Base-by-base conservation (phyloP, 495 filamentous ascomycete genomes). In the Ramalina intermedia region DNA sequence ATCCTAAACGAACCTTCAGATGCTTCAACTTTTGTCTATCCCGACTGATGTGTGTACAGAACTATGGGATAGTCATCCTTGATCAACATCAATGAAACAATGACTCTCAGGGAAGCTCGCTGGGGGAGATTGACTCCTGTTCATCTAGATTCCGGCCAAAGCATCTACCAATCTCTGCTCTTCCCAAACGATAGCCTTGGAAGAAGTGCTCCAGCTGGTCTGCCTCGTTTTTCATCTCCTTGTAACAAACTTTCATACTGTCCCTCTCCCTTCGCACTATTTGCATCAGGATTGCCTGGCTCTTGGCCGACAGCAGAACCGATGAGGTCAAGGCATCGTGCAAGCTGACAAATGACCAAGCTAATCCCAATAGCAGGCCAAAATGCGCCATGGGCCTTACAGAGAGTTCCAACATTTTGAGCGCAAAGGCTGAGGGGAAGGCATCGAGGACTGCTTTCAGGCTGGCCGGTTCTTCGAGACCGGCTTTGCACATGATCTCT, bases 361-460 rank as follows among this genome's bases (percentile, higher is more conserved):
- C 47, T 14, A 62, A 48, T 16, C 60, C 60, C 17, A 63, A 43
- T 36, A 63, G 35, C 9, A 58, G 20, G 39, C 51, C 54, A 4
- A 50, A 43, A 48, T 63, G 62, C 41, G 23, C 57, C 26, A 54
- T 37, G 20, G 60, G 60, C 18, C 47, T 54, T 37, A 53, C 52
- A 12, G 57, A 49, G 20, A 52, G 24, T 23, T 51, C 17, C 42
- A 64, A 52, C 61, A 64, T 64, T 23, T 23, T 51, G 17, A 37
- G 16, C 12, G 61, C 61, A 52, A 64, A 64, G 7, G 57, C 56
- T 23, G 61, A 61, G 9, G 58, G 58, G 47, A 50, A 59, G 37
- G 21, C 14, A 14, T 53, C 40, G 20, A 63, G 51, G 14, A 63
- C 48, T 13, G 41, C 43, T 12, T 56, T 37, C 14, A 64, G 52